These are phyloP conservation scores for Psophocarpus tetragonolobus DNA, from an alignment of 306 rosid species.

Conservation along the genomic window DNA sequence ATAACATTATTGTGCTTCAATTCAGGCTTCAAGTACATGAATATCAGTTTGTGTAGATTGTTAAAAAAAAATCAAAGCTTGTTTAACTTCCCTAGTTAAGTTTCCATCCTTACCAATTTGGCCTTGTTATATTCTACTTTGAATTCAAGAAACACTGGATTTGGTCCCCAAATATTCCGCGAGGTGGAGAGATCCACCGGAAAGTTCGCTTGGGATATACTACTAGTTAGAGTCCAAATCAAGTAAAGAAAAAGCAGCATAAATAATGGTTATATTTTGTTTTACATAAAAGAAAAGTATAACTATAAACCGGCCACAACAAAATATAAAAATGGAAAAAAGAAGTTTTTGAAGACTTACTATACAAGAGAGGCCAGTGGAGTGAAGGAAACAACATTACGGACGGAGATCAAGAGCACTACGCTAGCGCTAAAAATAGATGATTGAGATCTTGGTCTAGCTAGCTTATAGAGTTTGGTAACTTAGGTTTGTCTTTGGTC, in stretches of 20 bases:
- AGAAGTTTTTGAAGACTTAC: constrained; percentile 40
- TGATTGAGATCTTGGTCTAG: constrained; percentile 20
- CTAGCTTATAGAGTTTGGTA: constrained; percentile 9
- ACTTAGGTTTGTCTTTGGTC: constrained; percentile 23
- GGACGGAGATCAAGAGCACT: constrained; percentile 1
- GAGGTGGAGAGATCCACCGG: constrained; percentile 37
- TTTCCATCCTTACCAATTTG: neutral
- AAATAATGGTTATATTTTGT: neutral
- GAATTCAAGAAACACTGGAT: constrained; percentile 50
- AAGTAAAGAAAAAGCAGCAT: constrained; percentile 55
- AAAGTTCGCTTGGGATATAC: constrained; percentile 55
- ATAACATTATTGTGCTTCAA: neutral
- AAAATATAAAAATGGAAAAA: neutral
- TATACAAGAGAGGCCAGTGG: constrained; percentile 56
- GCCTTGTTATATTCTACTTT: constrained; percentile 42
- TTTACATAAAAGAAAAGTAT: neutral
- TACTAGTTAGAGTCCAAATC: constrained; percentile 63
- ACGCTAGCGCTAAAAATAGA: constrained; percentile 32
- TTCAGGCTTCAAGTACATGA: neutral
- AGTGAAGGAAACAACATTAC: constrained; percentile 42
- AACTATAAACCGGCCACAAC: neutral
- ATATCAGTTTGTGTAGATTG: too few relatives aligned
- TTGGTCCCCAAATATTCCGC: constrained; percentile 37
- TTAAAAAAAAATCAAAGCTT: too few relatives aligned
- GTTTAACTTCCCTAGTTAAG: neutral